These are phyloP conservation scores for Cercophora samala DNA, from an alignment of 495 filamentous ascomycete genomes.

Conservation along the genomic window DNA sequence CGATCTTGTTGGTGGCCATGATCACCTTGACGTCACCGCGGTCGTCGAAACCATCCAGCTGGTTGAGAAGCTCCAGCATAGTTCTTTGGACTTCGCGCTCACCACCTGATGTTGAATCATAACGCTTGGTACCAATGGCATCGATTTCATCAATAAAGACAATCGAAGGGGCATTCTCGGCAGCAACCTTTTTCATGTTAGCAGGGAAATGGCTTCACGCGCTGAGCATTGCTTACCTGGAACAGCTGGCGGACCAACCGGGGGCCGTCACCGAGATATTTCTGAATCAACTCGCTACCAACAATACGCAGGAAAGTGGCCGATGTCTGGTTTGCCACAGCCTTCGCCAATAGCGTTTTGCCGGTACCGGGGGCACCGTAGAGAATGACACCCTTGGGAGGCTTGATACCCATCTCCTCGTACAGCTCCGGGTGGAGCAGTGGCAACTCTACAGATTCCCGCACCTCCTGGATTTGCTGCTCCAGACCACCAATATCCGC, in stretches of 20 bases:
- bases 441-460: slow-evolving; percentile 94
- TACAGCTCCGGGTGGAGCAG: slow-evolving; percentile 96
- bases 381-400: slow-evolving; percentile 98
- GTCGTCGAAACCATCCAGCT: slow-evolving; percentile 98
- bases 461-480: slow-evolving; percentile 92
- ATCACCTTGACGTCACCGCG: slow-evolving; percentile 99
- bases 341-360: slow-evolving; percentile 96
- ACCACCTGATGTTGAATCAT: slow-evolving; percentile 94
- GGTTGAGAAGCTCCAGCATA: slow-evolving; percentile 98
- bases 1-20: slow-evolving; percentile 99
- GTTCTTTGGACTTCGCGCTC: slow-evolving; percentile 97
- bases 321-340: slow-evolving; percentile 96
- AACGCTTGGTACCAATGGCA: slow-evolving; percentile 97
- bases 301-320: slow-evolving; percentile 98
- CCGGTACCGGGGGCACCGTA: slow-evolving; percentile 97
- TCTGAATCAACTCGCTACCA: slow-evolving; percentile 96
- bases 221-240: slow-evolving; percentile 51
- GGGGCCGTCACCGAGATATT: slow-evolving; percentile 96
- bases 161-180: slow-evolving; percentile 93
- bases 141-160: slow-evolving; percentile 99
- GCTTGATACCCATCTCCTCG: slow-evolving; percentile 99
- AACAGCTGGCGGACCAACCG: slow-evolving; percentile 95
- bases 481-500: slow-evolving; percentile 98
- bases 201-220: neutral
- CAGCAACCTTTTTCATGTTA: slow-evolving; percentile 61